Percentiles rank a stretch among this genome's conserved stretches.
phyloP scores from a whole-genome alignment of 192 early-diverging fungal genomes.

The Dissophora ornata region DNA sequence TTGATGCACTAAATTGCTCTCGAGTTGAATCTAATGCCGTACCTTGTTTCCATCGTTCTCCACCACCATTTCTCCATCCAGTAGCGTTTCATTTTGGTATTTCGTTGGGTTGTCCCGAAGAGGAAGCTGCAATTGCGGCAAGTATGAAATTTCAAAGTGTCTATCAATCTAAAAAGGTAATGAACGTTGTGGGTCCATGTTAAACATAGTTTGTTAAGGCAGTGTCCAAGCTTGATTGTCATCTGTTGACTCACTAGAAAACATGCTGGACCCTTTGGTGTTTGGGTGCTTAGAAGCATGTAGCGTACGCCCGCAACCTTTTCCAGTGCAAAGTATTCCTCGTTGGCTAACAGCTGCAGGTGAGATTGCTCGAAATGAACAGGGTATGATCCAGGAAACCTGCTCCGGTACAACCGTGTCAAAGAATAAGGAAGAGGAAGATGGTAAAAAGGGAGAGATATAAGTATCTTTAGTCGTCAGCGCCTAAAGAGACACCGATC shows the following conservation, averaged over 20 bases:
- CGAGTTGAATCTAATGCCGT: not conserved
- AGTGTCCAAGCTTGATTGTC: not conserved
- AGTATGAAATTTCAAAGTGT: conserved; percentile 72
- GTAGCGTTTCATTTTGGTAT: conserved; percentile 72
- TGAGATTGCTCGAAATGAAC: conserved; percentile 64
- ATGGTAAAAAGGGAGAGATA: too few relatives aligned
- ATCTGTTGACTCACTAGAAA: conserved; percentile 68
- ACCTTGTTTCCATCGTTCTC: conserved; percentile 66
- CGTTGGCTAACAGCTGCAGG: conserved; percentile 56
- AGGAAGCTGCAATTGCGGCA: conserved; percentile 69
- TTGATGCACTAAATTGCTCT: not conserved
- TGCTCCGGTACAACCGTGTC: conserved; percentile 31
- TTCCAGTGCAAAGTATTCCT: conserved; percentile 74
- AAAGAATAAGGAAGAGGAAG: too few relatives aligned
- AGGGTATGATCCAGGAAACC: conserved; percentile 73
- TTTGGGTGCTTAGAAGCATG: conserved; percentile 58
- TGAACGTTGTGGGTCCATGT: too few relatives aligned
- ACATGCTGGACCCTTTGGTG: conserved; percentile 67
- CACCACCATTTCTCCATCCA: conserved; percentile 82
- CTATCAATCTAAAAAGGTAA: conserved; percentile 69
- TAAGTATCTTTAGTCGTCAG: too few relatives aligned
- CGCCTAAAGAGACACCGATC: too few relatives aligned
- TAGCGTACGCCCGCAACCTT: conserved; percentile 64
- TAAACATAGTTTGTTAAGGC: too few relatives aligned
- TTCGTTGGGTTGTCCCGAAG: conserved; percentile 55